These are phyloP conservation scores for Mortierella sp. DNA, from an alignment of 371 early-diverging fungal species.

Conservation along the genomic window DNA sequence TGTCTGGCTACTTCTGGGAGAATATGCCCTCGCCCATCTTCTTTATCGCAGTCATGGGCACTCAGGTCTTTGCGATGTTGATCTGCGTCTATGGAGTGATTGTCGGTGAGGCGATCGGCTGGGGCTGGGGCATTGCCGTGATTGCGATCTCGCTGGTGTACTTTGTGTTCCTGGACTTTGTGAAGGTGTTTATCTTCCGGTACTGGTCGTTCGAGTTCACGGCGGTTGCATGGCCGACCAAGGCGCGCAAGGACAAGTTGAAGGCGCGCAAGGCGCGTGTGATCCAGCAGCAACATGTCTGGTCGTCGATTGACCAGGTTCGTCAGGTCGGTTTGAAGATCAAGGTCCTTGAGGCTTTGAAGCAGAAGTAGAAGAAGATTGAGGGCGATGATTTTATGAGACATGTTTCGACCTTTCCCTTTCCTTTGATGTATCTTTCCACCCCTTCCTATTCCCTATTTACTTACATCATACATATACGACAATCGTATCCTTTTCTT, in stretches of 20 bases:
- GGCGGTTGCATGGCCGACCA: constrained; percentile 81
- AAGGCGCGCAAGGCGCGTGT: constrained; percentile 62
- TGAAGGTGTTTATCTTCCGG: constrained; percentile 81
- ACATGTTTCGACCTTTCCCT: background rate
- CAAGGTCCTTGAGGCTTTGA: constrained; percentile 53
- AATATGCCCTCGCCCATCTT: constrained; percentile 86
- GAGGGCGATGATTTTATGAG: background rate
- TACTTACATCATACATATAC: constrained; percentile 5
- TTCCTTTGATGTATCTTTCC: background rate
- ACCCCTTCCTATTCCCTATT: background rate
- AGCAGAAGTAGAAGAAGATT: background rate
- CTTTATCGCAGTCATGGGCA: constrained; percentile 86
- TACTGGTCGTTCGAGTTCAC: constrained; percentile 81
- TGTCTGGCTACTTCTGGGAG: constrained; percentile 89
- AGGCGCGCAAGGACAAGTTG: constrained; percentile 70
- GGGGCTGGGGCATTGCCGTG: constrained; percentile 67
- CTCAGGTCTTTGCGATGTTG: constrained; percentile 91
- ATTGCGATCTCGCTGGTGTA: constrained; percentile 70
- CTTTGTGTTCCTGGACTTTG: constrained; percentile 81
- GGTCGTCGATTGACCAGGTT: constrained; percentile 45
- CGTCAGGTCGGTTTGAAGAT: constrained; percentile 47
- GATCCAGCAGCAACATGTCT: constrained; percentile 54
- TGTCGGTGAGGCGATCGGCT: constrained; percentile 63
- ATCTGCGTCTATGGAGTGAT: constrained; percentile 84
- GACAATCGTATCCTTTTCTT: background rate